phyloP scores from a whole-genome alignment of 1,284 basidiomycete genomes.

The Moesziomyces parantarcticus region DNA sequence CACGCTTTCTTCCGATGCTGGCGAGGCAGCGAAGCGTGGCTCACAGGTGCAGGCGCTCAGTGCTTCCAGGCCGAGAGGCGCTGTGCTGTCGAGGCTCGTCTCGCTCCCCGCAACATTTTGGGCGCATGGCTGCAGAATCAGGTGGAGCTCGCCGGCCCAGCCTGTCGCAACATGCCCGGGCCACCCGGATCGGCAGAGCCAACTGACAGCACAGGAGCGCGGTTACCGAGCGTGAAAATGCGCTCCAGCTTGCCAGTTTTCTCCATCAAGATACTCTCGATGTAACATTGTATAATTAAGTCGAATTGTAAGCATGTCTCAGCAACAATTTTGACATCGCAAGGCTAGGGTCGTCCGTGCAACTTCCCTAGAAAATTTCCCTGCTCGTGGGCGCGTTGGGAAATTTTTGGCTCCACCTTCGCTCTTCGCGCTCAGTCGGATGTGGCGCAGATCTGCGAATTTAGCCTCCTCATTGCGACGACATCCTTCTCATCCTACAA shows the following conservation, averaged over 20 bases:
- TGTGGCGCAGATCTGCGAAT: no score
- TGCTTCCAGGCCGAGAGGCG: no score
- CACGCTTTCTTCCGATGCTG: constrained; percentile 19
- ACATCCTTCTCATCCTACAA: no score
- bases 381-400: not conserved
- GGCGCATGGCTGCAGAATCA: not conserved
- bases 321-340: not conserved
- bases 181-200: constrained; percentile 29
- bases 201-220: not conserved
- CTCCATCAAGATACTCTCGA: not conserved
- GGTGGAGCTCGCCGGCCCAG: constrained; percentile 8
- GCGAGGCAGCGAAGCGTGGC: not conserved
- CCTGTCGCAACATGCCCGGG: constrained; percentile 19
- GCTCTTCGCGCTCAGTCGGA: not conserved
- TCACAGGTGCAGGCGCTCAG: not conserved
- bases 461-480: no score
- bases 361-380: constrained; percentile 22
- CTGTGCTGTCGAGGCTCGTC: not conserved
- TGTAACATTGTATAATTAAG: not conserved
- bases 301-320: no score
- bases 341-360: not conserved
- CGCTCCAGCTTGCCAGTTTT: not conserved
- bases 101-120: not conserved
- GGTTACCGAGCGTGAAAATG: constrained; percentile 36
- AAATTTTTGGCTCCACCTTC: constrained; percentile 20